Evolutionary conservation across 495 filamentous ascomycete genomes (phyloP), one percentile per base, ranked within the genome.

Genomic region (Ascodesmis nigricans): DNA sequence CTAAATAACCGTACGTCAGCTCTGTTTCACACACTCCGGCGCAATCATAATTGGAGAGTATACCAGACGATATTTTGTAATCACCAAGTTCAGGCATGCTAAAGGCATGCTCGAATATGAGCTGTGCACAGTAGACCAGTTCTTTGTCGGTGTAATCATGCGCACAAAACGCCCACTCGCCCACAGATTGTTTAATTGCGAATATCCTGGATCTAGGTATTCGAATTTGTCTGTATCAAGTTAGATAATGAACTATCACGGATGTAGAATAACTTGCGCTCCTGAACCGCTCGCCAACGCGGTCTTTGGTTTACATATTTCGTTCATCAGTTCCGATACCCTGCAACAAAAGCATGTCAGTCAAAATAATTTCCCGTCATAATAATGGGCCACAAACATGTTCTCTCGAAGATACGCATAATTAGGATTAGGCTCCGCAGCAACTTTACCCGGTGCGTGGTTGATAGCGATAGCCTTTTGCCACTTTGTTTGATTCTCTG

Each of bases 31-130:
- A 18, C 5, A 2, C 10, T 23, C 18, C 18, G n/a, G 14, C 10
- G 22, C 25, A 46, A 36, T 22, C 5, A 16, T 35, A 25, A 34
- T 11, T 13, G 22, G 22, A 5, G 0, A 32, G 25, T 65, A 46
- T 57, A 79, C 77, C 75, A 48, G 69, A 64, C 29, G 77, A 59
- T 54, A 92, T 62, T 47, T 69, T 65, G 73, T 74, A 97, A 14
- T 64, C 58, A 41, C 77, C 71, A 29, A 93, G 53, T 45, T 82
- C 82, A 1, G 78, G 75, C 66, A 82, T 69, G 27, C 60, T 62
- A 38, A 95, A 60, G 5, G 83, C 79, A 60, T 95, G 87, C 45
- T 87, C 69, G 26, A 95, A 67, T 65, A 95, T 95, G 29, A 76
- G 50, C 32, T 68, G 64, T 4, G 83, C 75, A 11, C 66, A 79